Evolutionary conservation across 768 basidiomycete species (phyloP).

Genomic region (Suillus luteus): DNA sequence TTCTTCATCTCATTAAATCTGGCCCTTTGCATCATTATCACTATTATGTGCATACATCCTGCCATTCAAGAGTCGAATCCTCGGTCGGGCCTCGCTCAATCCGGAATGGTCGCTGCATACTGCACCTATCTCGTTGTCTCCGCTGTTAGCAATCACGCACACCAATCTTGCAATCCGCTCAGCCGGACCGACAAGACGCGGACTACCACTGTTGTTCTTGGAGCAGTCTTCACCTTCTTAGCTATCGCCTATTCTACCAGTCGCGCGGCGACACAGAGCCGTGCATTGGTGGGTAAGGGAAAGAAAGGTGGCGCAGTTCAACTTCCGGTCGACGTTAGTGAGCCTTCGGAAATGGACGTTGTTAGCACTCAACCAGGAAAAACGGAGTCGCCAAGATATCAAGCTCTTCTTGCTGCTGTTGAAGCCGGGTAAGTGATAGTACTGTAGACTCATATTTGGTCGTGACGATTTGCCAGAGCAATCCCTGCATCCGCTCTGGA

Average conservation of each 20-base stretch:
- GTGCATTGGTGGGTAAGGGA: conserved; percentile 79
- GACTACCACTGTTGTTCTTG: conserved; percentile 85
- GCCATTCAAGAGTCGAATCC: conserved; percentile 90
- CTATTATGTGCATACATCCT: conserved; percentile 81
- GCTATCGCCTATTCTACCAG: conserved; percentile 98
- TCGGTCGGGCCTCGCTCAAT: conserved; percentile 91
- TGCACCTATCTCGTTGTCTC: conserved; percentile 95
- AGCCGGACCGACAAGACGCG: conserved; percentile 68
- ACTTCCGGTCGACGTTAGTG: conserved; percentile 53
- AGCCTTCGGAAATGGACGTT: conserved; percentile 69
- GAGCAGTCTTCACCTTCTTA: conserved; percentile 94
- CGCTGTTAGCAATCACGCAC: conserved; percentile 90
- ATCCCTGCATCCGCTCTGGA: conserved; percentile 90
- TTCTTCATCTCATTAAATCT: conserved; percentile 98
- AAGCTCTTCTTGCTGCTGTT: conserved; percentile 92
- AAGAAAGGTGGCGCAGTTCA: conserved; percentile 66
- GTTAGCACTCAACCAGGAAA: conserved; percentile 84
- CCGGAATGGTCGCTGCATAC: conserved; percentile 96
- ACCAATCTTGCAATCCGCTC: conserved; percentile 88
- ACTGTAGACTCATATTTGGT: not conserved
- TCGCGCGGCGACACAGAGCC: conserved; percentile 92
- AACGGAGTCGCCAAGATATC: conserved; percentile 87
- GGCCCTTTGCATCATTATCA: conserved; percentile 74
- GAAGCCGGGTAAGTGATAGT: conserved; percentile 76
- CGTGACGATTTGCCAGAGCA: conserved; percentile 49